Evolutionary conservation across 176 grass and related monocot genomes (phyloP), one percentile per base, ranked within the genome.

Genomic region (Raddia distichophylla): DNA sequence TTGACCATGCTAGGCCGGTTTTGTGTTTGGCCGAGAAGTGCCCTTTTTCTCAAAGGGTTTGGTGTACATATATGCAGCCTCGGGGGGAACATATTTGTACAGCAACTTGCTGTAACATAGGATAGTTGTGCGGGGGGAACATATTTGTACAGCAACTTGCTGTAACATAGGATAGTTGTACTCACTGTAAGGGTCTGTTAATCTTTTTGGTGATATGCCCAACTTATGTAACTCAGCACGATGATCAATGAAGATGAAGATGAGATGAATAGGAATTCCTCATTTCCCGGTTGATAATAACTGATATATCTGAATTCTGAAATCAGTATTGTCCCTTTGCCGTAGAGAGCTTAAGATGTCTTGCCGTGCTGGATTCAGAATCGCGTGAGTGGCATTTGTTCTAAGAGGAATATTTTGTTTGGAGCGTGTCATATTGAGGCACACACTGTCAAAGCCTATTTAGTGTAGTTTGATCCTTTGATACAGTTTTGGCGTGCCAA

Each of bases 11-110:
- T 48, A 63, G 7, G n/a, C 50, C 35, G 46, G 40, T 79, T 74
- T 73, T 60, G 44, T 75, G 34, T 52, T 77, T 4, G 53, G 52
- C 44, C 14, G 77, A 42, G 6, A 8, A 75, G 55, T 68, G 5
- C 54, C 32, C 6, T 72, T 56, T 60, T 13, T 14, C 12, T 18
- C 3, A 8, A 64, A 40, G 40, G 67, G 46, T 80, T 87, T 49
- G 47, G 55, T 80, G 84, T 80, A 76, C 70, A 58, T 58, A 58
- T 58, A 76, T 70, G 64, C 76, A 64, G 81, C 5, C 53, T 52
- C 55, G 10, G 76, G 80, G 50, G 34, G 66, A 83, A 84, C 46
- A 67, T n/a, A 13, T 13, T 49, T 52, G 67, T 42, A 58, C 53
- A 79, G 1, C 50, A 27, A 42, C 20, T 78, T 64, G 18, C 32